Conservation (phyloP, 1,139 yeast genomes). For the Nadsonia starkeyi-henricii region DNA sequence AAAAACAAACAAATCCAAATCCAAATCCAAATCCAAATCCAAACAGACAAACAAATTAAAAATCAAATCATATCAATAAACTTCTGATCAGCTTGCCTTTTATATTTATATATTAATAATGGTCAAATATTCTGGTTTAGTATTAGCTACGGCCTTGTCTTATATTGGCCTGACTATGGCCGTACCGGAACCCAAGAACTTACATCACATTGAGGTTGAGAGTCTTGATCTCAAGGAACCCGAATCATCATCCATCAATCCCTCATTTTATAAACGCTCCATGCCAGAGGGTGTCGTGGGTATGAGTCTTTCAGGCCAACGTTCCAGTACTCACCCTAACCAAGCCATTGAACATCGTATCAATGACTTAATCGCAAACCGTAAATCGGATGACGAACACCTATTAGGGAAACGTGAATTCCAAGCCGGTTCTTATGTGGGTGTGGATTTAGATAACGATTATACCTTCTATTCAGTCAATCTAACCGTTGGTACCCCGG, state of each 20-base stretch:
- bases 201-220: not conserved
- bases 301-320: not conserved
- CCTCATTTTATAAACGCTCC: not conserved
- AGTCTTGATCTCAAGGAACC: not conserved
- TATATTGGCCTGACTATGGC: not conserved
- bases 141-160: not conserved
- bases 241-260: not conserved
- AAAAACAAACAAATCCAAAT: no score
- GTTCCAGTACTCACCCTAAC: not conserved
- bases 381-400: not conserved
- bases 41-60: no score
- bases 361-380: not conserved
- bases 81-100: no score
- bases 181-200: not conserved
- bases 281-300: not conserved
- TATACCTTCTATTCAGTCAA: slow-evolving; percentile 18
- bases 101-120: no score
- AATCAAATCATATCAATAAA: no score
- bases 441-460: not conserved
- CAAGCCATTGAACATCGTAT: not conserved
- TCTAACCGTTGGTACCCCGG: slow-evolving; percentile 16
- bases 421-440: not conserved
- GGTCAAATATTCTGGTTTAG: not conserved
- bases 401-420: not conserved
- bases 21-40: no score